These are phyloP conservation scores for Tolypocladium endophyticum DNA, from an alignment of 2,329 filamentous ascomycete species.

Conservation along the genomic window DNA sequence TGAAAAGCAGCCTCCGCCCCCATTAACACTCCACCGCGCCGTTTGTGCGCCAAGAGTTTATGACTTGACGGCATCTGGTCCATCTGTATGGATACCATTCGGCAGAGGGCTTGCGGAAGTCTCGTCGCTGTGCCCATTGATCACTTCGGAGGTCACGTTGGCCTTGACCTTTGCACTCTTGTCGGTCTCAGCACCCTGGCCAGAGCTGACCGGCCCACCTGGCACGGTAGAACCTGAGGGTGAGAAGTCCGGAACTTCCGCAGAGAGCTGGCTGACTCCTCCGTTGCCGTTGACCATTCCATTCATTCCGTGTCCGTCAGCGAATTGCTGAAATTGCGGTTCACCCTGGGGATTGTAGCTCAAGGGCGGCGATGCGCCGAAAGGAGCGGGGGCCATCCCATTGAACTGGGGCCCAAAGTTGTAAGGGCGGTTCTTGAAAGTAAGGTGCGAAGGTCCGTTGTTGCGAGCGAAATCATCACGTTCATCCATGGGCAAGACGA, in stretches of 20 bases:
- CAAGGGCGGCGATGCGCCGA: constrained; percentile 17
- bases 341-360: constrained; percentile 17
- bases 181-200: neutral
- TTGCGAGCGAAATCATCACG: constrained; percentile 66
- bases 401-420: constrained; percentile 18
- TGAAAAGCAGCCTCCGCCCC: neutral
- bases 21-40: neutral
- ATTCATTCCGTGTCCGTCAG: constrained; percentile 26
- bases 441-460: constrained; percentile 45
- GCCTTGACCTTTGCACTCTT: neutral
- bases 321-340: constrained; percentile 16
- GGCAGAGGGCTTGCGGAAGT: neutral
- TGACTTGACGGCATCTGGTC: neutral
- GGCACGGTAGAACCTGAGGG: constrained; percentile 15
- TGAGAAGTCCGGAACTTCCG: constrained; percentile 28
- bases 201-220: neutral
- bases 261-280: constrained; percentile 22
- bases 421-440: constrained; percentile 23
- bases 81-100: constrained; percentile 4
- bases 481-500: constrained; percentile 61
- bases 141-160: neutral
- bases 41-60: neutral
- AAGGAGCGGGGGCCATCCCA: constrained; percentile 19
- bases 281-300: constrained; percentile 15
- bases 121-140: constrained; percentile 5